These are phyloP conservation scores for Fagus sylvatica DNA, from an alignment of 306 rosid genomes.

Conservation along the genomic window DNA sequence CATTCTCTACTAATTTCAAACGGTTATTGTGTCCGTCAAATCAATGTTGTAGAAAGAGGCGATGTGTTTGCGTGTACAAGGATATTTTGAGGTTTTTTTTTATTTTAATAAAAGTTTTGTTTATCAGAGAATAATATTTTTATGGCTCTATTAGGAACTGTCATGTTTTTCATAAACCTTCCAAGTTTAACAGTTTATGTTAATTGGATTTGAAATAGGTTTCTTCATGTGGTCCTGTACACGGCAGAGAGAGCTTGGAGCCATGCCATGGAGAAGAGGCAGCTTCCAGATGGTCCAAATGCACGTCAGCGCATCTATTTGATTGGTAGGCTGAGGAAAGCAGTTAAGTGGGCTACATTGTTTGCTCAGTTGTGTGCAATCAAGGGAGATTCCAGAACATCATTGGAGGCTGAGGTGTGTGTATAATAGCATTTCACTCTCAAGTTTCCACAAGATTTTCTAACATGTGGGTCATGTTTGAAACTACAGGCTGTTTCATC, in stretches of 20 bases:
- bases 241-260: constrained; percentile 99
- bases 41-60: neutral
- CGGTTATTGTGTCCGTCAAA: neutral
- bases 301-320: constrained; percentile 81
- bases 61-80: neutral
- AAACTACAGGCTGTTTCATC: neutral
- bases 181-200: constrained; percentile 19
- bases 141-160: neutral
- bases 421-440: constrained; percentile 12
- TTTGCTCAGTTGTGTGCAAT: constrained; percentile 82
- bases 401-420: constrained; percentile 96
- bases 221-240: constrained; percentile 83
- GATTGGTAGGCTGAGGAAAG: constrained; percentile 97
- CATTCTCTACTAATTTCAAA: neutral
- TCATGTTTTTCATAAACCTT: neutral
- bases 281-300: constrained; percentile 92
- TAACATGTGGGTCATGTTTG: neutral
- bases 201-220: constrained; percentile 62
- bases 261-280: constrained; percentile 99
- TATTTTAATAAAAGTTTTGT: too few species aligned
- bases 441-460: neutral
- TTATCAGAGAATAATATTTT: neutral
- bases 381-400: constrained; percentile 96
- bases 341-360: constrained; percentile 87
- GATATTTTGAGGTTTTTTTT: too few species aligned